Evolutionary conservation across 768 basidiomycete genomes (phyloP), one percentile per base, ranked within the genome.

Genomic region (Suillus clintonianus): DNA sequence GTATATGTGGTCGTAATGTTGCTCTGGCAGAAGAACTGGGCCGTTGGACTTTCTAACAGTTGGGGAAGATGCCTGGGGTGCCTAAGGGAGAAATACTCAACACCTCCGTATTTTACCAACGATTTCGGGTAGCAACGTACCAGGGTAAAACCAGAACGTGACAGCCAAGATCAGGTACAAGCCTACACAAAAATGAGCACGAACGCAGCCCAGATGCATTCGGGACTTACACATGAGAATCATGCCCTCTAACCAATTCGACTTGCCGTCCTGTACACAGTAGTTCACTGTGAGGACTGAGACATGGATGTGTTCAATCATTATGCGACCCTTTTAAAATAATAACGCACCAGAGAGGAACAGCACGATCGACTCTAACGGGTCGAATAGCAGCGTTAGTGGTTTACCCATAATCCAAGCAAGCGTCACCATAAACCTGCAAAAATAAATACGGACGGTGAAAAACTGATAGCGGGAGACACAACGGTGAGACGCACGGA

Each of bases 221-320:
- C 13, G 53, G 32, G 8, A 72, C 80, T 55, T 66, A 85, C 89
- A 86, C 62, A 93, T 85, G n/a, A 94, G 81, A 62, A 93, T 87
- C 68, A 88, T 76, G 27, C 93, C 94, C 75, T 97, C 95, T n/a
- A 97, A 81, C 88, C 95, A 97, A 74, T 96, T 97, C 34, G 89
- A 92, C 71, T 87, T 91, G 14, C 94, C 94, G 68, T 97, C 96
- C 56, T 87, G 84, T 6, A 96, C 85, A 24, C 90, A 88, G 70
- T 92, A 93, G 71, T 91, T 92, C 76, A 97, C 92, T 4, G 92
- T 91, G 67, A 93, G 79, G 15, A 93, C 89, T 89, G 62, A 22
- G 34, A 27, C 27, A 27, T 19, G 11, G n/a, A 61, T 60, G 37
- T 2, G 11, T 34, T 34, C n/a, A 45, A 24, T 39, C 19, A 13